A percentile compares a stretch with the other conserved stretches of the same genome.
These are phyloP conservation scores for Quercus ilex DNA, from an alignment of 306 rosid species.

Conservation along the genomic window DNA sequence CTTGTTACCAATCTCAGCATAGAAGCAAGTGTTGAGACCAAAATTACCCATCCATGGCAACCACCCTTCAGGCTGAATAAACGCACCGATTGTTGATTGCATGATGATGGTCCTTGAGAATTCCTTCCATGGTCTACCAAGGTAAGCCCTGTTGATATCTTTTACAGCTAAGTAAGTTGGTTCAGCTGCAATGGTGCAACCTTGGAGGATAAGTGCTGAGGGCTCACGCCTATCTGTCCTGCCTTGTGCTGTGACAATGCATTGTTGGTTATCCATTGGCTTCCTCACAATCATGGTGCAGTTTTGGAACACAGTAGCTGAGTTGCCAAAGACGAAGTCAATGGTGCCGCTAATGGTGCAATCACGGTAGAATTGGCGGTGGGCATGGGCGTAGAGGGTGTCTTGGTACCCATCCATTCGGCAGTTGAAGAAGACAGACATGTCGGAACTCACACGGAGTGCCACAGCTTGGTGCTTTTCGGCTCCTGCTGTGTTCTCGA, in stretches of 20 bases:
- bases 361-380: slow-evolving; percentile 57
- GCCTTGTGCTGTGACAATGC: slow-evolving; percentile 66
- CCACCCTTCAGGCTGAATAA: slow-evolving; percentile 51
- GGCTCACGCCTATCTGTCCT: slow-evolving; percentile 28
- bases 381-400: slow-evolving; percentile 48
- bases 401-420: slow-evolving; percentile 53
- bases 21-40: slow-evolving; percentile 33
- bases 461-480: slow-evolving; percentile 51
- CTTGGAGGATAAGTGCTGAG: slow-evolving; percentile 43
- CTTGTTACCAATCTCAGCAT: slow-evolving; percentile 39
- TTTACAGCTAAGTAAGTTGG: background rate
- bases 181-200: slow-evolving; percentile 47
- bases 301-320: slow-evolving; percentile 43
- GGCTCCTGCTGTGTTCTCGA: slow-evolving; percentile 58
- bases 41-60: slow-evolving; percentile 42
- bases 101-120: slow-evolving; percentile 60
- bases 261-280: slow-evolving; percentile 35
- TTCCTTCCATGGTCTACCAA: slow-evolving; percentile 69
- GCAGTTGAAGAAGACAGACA: slow-evolving; percentile 47
- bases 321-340: slow-evolving; percentile 54
- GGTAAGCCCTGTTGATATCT: slow-evolving; percentile 20
- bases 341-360: slow-evolving; percentile 49
- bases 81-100: slow-evolving; percentile 41
- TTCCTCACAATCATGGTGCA: slow-evolving; percentile 48
- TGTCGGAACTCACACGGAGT: slow-evolving; percentile 43